These are phyloP conservation scores for Rhizophora mangle DNA, from an alignment of 345 rosid species.

Conservation along the genomic window DNA sequence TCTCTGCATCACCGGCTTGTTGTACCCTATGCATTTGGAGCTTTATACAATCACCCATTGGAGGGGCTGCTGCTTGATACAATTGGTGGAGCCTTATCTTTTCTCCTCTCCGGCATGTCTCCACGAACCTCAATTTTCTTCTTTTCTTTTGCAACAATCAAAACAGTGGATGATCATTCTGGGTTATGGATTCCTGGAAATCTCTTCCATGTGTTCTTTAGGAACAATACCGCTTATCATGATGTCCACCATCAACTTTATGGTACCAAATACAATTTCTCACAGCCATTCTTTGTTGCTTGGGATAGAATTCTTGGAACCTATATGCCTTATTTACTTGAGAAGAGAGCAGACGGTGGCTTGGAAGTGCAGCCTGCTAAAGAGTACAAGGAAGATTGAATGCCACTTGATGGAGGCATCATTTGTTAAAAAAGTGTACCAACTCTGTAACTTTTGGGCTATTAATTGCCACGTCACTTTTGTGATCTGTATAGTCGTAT, in stretches of 20 bases:
- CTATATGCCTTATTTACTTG: conserved; percentile 4
- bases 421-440: conserved; percentile 3
- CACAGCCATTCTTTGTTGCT: conserved; percentile 6
- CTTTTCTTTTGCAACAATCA: neutral
- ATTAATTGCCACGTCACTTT: neutral
- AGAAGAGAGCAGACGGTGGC: neutral
- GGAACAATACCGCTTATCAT: conserved; percentile 9
- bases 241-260: conserved; percentile 10
- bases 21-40: neutral
- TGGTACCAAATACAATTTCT: conserved; percentile 8
- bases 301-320: conserved; percentile 12
- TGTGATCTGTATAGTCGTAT: conserved; percentile 11
- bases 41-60: neutral
- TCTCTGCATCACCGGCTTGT: neutral
- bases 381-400: conserved; percentile 12
- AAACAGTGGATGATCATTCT: neutral
- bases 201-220: neutral
- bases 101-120: neutral
- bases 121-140: too few species aligned
- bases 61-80: neutral
- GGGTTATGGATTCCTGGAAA: neutral
- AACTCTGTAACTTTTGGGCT: neutral
- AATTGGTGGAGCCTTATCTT: neutral
- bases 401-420: neutral
- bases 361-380: conserved; percentile 3